Percentiles rank a stretch among this genome's conserved stretches.
Evolutionary conservation across 192 early-diverging fungal species (phyloP).

Genomic region (Coemansia sp.): DNA sequence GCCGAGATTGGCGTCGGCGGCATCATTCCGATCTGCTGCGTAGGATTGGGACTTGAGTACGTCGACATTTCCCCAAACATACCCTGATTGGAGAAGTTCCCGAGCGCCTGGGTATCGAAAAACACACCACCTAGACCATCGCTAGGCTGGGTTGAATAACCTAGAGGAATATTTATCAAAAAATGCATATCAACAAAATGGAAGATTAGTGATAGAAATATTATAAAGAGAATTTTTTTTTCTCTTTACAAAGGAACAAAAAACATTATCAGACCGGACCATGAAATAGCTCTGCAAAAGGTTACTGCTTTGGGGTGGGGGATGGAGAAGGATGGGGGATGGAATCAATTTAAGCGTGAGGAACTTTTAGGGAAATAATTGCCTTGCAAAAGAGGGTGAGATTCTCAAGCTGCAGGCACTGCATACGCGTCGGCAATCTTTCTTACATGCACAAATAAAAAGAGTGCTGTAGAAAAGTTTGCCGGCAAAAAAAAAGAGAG

Average conservation of each 20-base stretch:
- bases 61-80: conserved; percentile 1
- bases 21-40: conserved; percentile 26
- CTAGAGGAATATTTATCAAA: conserved; percentile 41
- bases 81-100: conserved; percentile 8
- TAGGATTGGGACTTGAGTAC: conserved; percentile 2
- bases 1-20: conserved; percentile 45
- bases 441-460: background rate
- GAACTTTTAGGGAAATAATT: conserved; percentile 3
- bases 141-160: conserved; percentile 34
- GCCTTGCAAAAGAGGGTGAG: conserved; percentile 1
- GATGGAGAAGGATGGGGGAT: too few species aligned
- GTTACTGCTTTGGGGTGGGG: conserved; percentile 5
- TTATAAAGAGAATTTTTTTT: background rate
- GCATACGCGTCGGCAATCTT: background rate
- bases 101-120: conserved; percentile 31
- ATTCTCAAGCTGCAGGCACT: background rate
- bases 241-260: background rate
- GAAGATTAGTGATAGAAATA: background rate
- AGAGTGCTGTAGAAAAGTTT: background rate
- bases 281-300: background rate
- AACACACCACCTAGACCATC: conserved; percentile 29
- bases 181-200: conserved; percentile 9
- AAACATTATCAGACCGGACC: background rate
- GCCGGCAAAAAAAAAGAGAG: background rate
- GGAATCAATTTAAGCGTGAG: conserved; percentile 8